Base-by-base conservation (phyloP, 1,284 basidiomycete species). In the Melampsora occidentalis region DNA sequence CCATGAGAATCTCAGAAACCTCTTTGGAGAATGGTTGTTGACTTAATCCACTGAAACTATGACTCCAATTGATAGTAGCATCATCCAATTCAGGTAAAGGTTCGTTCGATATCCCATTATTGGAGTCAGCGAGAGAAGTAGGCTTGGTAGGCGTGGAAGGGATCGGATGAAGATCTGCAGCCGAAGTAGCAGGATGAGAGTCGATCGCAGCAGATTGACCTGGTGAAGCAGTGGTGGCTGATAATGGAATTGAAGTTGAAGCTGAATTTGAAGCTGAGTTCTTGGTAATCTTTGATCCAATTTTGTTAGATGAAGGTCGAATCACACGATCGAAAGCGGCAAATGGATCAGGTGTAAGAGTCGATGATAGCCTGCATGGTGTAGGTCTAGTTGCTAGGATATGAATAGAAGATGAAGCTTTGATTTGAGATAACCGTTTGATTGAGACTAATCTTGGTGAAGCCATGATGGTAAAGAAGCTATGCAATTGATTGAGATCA, bases 31-130 rank as follows among this genome's bases (percentile, higher is more conserved):
- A 98, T 1, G 94, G 90, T 81, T 89, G 85, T 2, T 86, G 84
- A 9, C 91, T 91, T 57, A 98, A 85, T 0, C 96, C 96, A 76
- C 88, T 85, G 82, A 94, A 98, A 80, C 90, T 91, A 79, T 88
- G 91, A 1, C 90, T 91, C 96, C 96, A 98, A 83, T 97, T 68
- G 39, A 69, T 62, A 3, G 73, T 76, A 3, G 16, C 25, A 69
- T 76, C 73, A 9, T 46, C 57, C 16, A 76, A 61, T n/a, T 76
- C 42, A 3, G 28, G 53, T n/a, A 35, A 5, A 12, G 42, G 53
- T 20, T 31, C 28, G 78, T 51, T 79, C 77, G 14, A 78, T 78
- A 33, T 42, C 0, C 72, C 53, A 28, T 25, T 61, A 51, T 49
- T 65, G 2, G 25, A 10, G 33, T 42, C 48, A 48, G 28, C n/a